Evolutionary conservation across 352 stramenopile genomes (phyloP).

Genomic region (Phytophthora uliginosa): DNA sequence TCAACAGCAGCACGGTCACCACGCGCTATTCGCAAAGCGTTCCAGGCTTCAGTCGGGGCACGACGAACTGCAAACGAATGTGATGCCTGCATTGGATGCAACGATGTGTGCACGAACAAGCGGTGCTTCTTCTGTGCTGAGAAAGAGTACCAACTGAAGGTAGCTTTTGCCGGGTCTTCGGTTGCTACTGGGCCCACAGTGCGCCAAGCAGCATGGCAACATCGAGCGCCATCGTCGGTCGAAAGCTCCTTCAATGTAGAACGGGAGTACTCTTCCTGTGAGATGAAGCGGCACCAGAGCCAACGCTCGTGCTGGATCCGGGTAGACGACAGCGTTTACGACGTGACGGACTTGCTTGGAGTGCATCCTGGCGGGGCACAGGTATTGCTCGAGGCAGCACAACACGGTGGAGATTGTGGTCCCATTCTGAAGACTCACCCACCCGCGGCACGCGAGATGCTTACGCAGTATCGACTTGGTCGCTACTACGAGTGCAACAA

Average conservation of each 20-base stretch:
- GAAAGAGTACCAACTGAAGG: constrained; percentile 77
- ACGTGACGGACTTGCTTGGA: constrained; percentile 92
- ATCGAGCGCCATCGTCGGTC: constrained; percentile 30
- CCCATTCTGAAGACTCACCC: constrained; percentile 67
- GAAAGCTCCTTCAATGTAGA: constrained; percentile 49
- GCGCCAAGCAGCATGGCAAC: constrained; percentile 36
- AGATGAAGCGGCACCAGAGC: constrained; percentile 88
- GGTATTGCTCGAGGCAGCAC: constrained; percentile 63
- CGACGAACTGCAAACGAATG: constrained; percentile 56
- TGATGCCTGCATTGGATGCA: constrained; percentile 84
- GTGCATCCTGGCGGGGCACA: constrained; percentile 90
- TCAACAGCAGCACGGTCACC: constrained; percentile 22
- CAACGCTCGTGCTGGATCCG: constrained; percentile 93
- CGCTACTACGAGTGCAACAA: constrained; percentile 75
- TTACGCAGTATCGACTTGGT: constrained; percentile 70
- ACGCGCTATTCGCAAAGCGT: constrained; percentile 20
- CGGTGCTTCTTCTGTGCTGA: constrained; percentile 81
- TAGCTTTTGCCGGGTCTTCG: constrained; percentile 52
- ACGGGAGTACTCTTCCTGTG: constrained; percentile 89
- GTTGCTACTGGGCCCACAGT: constrained; percentile 26
- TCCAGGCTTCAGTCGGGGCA: constrained; percentile 32
- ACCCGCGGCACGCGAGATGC: constrained; percentile 46
- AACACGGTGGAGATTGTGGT: constrained; percentile 61
- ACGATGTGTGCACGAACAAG: constrained; percentile 74
- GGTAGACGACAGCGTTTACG: constrained; percentile 89